Percentiles rank a stretch among this genome's conserved stretches.
Evolutionary conservation across 805 yeast genomes (phyloP).

Genomic region (Candida caryicola): DNA sequence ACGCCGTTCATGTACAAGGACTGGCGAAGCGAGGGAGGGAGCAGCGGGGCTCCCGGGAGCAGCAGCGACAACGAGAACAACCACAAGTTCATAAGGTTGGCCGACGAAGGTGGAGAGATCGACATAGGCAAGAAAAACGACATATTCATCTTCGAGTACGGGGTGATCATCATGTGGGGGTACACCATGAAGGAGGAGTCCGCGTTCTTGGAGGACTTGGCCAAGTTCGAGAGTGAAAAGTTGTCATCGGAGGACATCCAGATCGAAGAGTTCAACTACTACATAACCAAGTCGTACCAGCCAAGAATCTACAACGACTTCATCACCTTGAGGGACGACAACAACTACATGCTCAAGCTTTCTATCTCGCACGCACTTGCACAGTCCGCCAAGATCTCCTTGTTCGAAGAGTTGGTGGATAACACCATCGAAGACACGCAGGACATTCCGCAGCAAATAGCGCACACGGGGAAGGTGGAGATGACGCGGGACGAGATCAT

Average conservation of each 20-base stretch:
- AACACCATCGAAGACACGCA: constrained; percentile 97
- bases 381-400: constrained; percentile 90
- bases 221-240: constrained; percentile 89
- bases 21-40: constrained; percentile 57
- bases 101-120: constrained; percentile 94
- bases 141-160: constrained; percentile 88
- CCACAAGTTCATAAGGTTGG: constrained; percentile 58
- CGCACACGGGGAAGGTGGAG: constrained; percentile 89
- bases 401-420: constrained; percentile 94
- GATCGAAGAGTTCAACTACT: constrained; percentile 91
- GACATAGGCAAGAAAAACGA: constrained; percentile 81
- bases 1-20: constrained; percentile 84
- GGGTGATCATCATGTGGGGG: constrained; percentile 98
- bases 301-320: constrained; percentile 95
- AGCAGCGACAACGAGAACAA: constrained; percentile 14
- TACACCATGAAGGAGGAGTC: constrained; percentile 80
- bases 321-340: constrained; percentile 85
- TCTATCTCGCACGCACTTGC: constrained; percentile 95
- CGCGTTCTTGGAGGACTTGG: constrained; percentile 77
- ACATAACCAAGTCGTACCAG: constrained; percentile 89
- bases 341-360: constrained; percentile 86
- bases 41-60: constrained; percentile 6
- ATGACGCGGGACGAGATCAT: constrained; percentile 93
- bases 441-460: constrained; percentile 94
- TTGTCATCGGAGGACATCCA: constrained; percentile 89